Base-by-base conservation (phyloP, 2,329 filamentous ascomycete species). In the Hypoxylon sp. region DNA sequence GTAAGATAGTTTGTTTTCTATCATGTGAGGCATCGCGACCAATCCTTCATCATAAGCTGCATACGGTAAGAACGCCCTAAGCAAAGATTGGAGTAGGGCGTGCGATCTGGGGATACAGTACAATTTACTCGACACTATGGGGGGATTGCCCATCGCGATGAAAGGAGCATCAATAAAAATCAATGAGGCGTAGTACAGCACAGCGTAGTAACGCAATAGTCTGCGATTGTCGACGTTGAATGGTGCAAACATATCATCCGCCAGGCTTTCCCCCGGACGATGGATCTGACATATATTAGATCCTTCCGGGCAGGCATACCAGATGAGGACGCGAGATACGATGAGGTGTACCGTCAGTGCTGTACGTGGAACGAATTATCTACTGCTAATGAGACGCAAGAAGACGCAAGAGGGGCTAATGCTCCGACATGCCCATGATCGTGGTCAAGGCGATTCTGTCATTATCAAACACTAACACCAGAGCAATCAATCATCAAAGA, bases 231-330 rank as follows among this genome's bases (percentile, higher is more conserved):
- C 50, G 14, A 26, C 36, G 48, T 50, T 44, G 45, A 60, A 67
- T 64, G 56, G 60, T 48, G 64, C 64, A 67, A 69, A 67, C 67
- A 64, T 42, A 32, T 54, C 22, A 33, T 64, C 26, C 54, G 48
- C 61, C 44, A 63, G 61, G 61, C 61, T 57, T 38, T 63, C 57
- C 67, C 67, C 67, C 64, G 28, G 64, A 57, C 55, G 60, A 64
- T 51, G 64, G 60, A 67, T 62, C 64, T 69, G 64, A 64, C 64
- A 67, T 67, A 66, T 63, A 68, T 64, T 64, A 56, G 53, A 64
- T 69, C 64, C 64, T 67, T 64, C 58, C 61, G 50, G 54, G 16
- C 52, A 51, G 50, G 40, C 30, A 62, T 64, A 61, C 54, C 55
- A 53, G 54, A 62, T 54, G 65, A 61, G 55, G 48, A 57, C 7